A percentile compares a stretch with the other conserved stretches of the same genome.
These are phyloP conservation scores for Acarospora socialis DNA, from an alignment of 2,329 filamentous ascomycete species.

Conservation along the genomic window DNA sequence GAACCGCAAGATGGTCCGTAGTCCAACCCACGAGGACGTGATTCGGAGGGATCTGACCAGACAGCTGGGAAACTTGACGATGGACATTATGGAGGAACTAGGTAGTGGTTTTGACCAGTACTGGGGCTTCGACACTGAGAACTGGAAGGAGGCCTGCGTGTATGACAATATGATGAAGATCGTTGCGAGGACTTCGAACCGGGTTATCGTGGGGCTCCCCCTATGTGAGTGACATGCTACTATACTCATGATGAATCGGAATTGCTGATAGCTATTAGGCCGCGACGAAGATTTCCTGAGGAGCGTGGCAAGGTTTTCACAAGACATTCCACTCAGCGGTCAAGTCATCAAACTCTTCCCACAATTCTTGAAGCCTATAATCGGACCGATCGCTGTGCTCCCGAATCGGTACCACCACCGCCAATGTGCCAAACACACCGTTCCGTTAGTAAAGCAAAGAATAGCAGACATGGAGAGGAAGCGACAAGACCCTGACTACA, in stretches of 20 bases:
- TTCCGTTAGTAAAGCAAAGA: conserved; percentile 37
- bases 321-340: conserved; percentile 33
- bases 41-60: conserved; percentile 28
- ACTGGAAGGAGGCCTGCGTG: conserved; percentile 25
- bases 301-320: conserved; percentile 36
- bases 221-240: conserved; percentile 20
- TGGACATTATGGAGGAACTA: conserved; percentile 26
- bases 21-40: conserved; percentile 29
- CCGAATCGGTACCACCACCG: conserved; percentile 36
- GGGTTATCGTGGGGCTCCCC: conserved; percentile 31
- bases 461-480: conserved; percentile 33
- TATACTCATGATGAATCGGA: no score
- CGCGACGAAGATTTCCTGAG: conserved; percentile 33
- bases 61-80: conserved; percentile 24
- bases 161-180: conserved; percentile 24
- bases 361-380: conserved; percentile 33
- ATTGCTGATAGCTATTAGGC: no score
- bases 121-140: conserved; percentile 24
- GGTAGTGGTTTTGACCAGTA: conserved; percentile 19
- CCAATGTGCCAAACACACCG: conserved; percentile 26
- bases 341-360: conserved; percentile 35
- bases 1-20: conserved; percentile 21
- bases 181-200: conserved; percentile 29
- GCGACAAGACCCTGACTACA: conserved; percentile 27
- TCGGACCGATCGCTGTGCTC: conserved; percentile 33